phyloP scores from a whole-genome alignment of 805 yeast genomes.

The Candida sakaeoensis region DNA sequence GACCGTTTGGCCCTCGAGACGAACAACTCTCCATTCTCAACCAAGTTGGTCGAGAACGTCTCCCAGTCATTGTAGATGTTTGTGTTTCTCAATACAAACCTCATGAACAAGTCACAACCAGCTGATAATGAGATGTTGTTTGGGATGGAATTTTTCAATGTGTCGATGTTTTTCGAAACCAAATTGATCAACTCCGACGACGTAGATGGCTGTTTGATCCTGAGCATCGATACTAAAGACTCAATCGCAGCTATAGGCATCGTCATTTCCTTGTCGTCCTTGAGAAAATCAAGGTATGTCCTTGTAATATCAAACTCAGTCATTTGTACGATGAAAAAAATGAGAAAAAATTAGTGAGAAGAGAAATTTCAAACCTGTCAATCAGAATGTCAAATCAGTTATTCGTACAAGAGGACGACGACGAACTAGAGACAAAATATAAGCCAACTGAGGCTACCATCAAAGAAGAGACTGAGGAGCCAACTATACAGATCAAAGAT shows the following conservation, averaged over 20 bases:
- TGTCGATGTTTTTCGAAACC: slow-evolving; percentile 70
- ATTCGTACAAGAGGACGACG: slow-evolving; percentile 25
- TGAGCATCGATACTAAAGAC: slow-evolving; percentile 78
- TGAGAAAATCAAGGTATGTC: slow-evolving; percentile 74
- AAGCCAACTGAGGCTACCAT: slow-evolving; percentile 10
- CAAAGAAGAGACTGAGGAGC: slow-evolving; percentile 9
- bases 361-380: neutral
- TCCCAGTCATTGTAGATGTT: slow-evolving; percentile 94
- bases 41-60: slow-evolving; percentile 79
- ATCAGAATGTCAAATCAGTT: slow-evolving; percentile 8
- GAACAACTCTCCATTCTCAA: slow-evolving; percentile 89
- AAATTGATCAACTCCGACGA: slow-evolving; percentile 87
- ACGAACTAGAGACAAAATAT: slow-evolving; percentile 13
- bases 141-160: slow-evolving; percentile 72
- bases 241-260: slow-evolving; percentile 99
- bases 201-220: slow-evolving; percentile 84
- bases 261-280: slow-evolving; percentile 93
- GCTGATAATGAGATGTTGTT: slow-evolving; percentile 93
- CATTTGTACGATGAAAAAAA: slow-evolving; percentile 7
- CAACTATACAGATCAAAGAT: neutral
- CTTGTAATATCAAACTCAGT: slow-evolving; percentile 69
- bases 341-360: no score
- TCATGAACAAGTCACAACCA: slow-evolving; percentile 93
- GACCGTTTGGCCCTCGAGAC: slow-evolving; percentile 89
- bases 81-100: slow-evolving; percentile 87